Evolutionary conservation across 257 asterid species (phyloP), one percentile per base, ranked within the genome.

Genomic region (Nicotiana paniculata): DNA sequence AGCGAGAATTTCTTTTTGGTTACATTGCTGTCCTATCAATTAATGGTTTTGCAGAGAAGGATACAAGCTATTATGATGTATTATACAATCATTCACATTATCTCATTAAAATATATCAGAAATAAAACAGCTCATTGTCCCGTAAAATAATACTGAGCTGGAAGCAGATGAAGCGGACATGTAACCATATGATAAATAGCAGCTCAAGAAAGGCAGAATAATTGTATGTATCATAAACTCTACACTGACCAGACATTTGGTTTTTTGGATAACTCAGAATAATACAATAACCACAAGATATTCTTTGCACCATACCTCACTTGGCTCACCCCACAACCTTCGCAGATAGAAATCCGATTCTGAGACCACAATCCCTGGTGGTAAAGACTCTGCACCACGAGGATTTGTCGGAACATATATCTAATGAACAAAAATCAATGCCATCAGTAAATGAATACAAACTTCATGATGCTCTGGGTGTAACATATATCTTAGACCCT

Each of bases 281-380:
- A 75, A 51, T 75, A 26, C 64, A 75, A 28, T 28, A 62, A 28
- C 43, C 0, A 53, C 63, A 75, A 53, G 6, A 32, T 75, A 75
- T 59, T 53, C 16, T 51, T 28, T 75, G 63, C 80, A 75, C 33
- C 21, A 63, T 88, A 95, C 99, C 97, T 92, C 97, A 75, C 93
- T 90, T 81, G 99, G 99, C 82, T 97, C 98, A 87, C 99, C 99
- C 99, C 99, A 97, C 86, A 97, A 91, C 87, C 98, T 91, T 82
- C 99, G 91, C 83, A 87, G 89, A 88, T 89, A 95, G 83, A 97
- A 89, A 88, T 97, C 99, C 35, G 99, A 85, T 86, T 97, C 93
- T 17, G 99, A 75, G 67, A 94, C 99, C 84, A 97, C 93, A 81
- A 97, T 97, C 80, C 97, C 98, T 9, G 99, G 98, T 16, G 99